Conservation (phyloP, 2,329 filamentous ascomycete genomes). For the Colletotrichum sp. region DNA sequence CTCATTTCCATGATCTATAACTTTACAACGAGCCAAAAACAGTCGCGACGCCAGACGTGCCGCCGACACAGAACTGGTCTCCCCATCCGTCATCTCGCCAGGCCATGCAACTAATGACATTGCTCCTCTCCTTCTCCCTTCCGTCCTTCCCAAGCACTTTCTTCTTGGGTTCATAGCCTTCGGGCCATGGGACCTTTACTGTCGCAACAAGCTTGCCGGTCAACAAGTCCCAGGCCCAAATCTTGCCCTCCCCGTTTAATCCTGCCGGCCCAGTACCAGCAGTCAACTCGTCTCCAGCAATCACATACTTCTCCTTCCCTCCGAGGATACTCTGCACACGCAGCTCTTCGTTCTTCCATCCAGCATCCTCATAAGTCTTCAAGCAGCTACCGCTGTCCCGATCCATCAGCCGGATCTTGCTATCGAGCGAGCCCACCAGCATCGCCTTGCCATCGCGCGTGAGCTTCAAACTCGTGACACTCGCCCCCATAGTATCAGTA, state of each 20-base stretch:
- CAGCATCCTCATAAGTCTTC: conserved; percentile 68
- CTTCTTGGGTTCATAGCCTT: conserved; percentile 52
- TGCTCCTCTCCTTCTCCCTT: conserved; percentile 62
- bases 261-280: conserved; percentile 28
- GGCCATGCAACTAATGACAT: conserved; percentile 66
- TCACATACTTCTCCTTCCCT: conserved; percentile 75
- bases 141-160: conserved; percentile 64
- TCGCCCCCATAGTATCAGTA: conserved; percentile 71
- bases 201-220: conserved; percentile 71
- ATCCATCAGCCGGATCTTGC: conserved; percentile 81
- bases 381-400: conserved; percentile 75
- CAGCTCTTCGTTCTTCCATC: conserved; percentile 69
- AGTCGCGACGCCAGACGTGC: conserved; percentile 69
- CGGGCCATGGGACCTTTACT: conserved; percentile 63
- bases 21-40: conserved; percentile 55
- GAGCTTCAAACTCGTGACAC: conserved; percentile 77
- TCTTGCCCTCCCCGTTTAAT: conserved; percentile 53
- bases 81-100: conserved; percentile 69
- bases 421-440: conserved; percentile 78
- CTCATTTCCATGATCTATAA: not conserved
- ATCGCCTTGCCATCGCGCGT: conserved; percentile 77
- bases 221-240: conserved; percentile 86
- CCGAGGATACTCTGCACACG: conserved; percentile 80
- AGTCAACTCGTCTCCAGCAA: conserved; percentile 79
- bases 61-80: conserved; percentile 68